Conservation (phyloP, 106 monocot species). For the Dioscorea alata region DNA sequence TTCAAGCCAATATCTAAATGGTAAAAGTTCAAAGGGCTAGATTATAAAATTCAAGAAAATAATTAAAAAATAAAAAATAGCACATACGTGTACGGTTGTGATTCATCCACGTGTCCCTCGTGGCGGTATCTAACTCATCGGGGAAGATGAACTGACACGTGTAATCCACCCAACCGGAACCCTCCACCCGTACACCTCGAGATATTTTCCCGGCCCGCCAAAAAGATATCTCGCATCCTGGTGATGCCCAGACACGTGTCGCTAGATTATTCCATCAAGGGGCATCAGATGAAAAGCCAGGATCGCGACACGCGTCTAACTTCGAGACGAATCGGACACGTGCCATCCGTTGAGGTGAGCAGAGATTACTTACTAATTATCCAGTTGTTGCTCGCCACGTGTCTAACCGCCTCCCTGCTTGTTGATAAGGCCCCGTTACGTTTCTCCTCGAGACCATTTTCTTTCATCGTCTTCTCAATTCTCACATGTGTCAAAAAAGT, state of each 20-base stretch:
- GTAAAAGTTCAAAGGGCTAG: too few species aligned
- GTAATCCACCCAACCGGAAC: neutral
- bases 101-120: neutral
- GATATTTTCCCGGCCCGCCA: neutral
- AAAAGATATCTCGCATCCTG: neutral
- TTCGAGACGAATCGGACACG: neutral
- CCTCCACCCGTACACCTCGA: neutral
- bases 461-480: too few species aligned
- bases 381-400: neutral
- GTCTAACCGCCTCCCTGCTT: neutral
- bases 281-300: too few species aligned
- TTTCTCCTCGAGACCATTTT: too few species aligned
- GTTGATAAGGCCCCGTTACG: neutral
- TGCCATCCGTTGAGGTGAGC: neutral
- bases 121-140: neutral
- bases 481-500: too few species aligned
- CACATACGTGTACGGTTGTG: neutral
- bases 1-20: too few species aligned
- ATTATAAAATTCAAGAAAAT: too few species aligned
- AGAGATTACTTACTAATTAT: neutral
- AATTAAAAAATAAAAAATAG: too few species aligned
- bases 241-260: too few species aligned
- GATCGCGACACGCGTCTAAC: neutral
- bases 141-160: neutral
- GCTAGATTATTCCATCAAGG: too few species aligned